These are phyloP conservation scores for Metschnikowia reukaufii DNA, from an alignment of 805 yeast genomes.

Conservation along the genomic window DNA sequence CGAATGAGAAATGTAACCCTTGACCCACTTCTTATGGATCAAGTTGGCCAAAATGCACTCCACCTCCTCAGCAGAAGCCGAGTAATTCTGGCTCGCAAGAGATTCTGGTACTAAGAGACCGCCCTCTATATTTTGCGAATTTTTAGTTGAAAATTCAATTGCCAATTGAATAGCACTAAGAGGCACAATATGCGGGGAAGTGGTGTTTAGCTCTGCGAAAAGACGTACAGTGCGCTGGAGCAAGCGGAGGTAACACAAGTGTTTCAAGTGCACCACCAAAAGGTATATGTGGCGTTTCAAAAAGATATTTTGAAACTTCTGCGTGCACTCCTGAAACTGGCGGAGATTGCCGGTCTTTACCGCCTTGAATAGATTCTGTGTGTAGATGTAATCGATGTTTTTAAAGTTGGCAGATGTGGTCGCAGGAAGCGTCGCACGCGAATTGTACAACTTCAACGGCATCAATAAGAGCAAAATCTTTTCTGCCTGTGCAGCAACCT, in stretches of 20 bases:
- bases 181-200: slow-evolving; percentile 36
- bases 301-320: slow-evolving; percentile 47
- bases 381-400: slow-evolving; percentile 41
- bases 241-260: slow-evolving; percentile 50
- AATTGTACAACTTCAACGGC: slow-evolving; percentile 59
- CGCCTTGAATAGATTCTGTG: slow-evolving; percentile 47
- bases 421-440: slow-evolving; percentile 47
- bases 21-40: slow-evolving; percentile 59
- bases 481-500: slow-evolving; percentile 33
- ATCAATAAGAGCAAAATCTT: slow-evolving; percentile 58
- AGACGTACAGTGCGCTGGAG: slow-evolving; percentile 40
- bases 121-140: neutral
- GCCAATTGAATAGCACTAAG: slow-evolving; percentile 46
- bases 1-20: slow-evolving; percentile 81
- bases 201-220: slow-evolving; percentile 23
- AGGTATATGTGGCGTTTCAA: slow-evolving; percentile 62
- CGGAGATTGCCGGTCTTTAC: slow-evolving; percentile 55
- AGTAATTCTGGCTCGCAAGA: slow-evolving; percentile 4
- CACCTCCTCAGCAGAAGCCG: slow-evolving; percentile 46
- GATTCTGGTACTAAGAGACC: neutral
- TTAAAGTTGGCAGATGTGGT: slow-evolving; percentile 44
- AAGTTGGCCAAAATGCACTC: slow-evolving; percentile 71
- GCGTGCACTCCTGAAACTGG: slow-evolving; percentile 47
- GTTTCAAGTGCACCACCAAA: slow-evolving; percentile 52
- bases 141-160: slow-evolving; percentile 26